Evolutionary conservation across 2,329 filamentous ascomycete species (phyloP).

Genomic region (Coleophoma crateriformis): DNA sequence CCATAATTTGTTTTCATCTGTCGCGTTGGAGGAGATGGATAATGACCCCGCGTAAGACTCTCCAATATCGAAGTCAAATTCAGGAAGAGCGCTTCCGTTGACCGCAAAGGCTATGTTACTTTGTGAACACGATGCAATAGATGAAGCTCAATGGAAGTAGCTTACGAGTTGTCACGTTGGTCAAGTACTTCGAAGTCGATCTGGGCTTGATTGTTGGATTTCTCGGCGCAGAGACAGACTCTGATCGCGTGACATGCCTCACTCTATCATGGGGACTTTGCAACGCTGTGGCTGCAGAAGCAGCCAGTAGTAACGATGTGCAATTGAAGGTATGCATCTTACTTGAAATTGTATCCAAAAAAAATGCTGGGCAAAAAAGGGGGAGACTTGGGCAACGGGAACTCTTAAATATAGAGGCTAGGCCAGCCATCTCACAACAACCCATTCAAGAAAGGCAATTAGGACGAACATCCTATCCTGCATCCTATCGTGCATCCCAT

Average conservation of each 20-base stretch:
- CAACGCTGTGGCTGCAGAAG: slow-evolving; percentile 26
- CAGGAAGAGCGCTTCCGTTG: slow-evolving; percentile 20
- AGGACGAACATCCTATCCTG: too few relatives aligned
- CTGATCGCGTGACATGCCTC: slow-evolving; percentile 9
- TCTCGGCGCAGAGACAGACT: slow-evolving; percentile 3
- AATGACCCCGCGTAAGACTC: slow-evolving; percentile 33
- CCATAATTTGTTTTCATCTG: slow-evolving; percentile 40
- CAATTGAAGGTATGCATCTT: too few relatives aligned
- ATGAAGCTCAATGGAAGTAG: background rate
- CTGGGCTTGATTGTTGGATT: slow-evolving; percentile 6
- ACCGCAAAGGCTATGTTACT: slow-evolving; percentile 19
- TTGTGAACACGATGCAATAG: background rate
- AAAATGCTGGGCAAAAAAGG: too few relatives aligned
- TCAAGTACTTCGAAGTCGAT: slow-evolving; percentile 12
- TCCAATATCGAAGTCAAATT: slow-evolving; percentile 24
- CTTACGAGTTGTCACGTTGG: slow-evolving; percentile 11
- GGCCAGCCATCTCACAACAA: too few relatives aligned
- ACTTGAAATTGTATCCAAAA: too few relatives aligned
- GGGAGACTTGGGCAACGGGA: too few relatives aligned
- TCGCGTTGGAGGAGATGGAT: slow-evolving; percentile 42
- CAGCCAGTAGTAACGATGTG: slow-evolving; percentile 5
- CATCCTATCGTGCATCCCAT: too few relatives aligned
- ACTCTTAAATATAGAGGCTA: too few relatives aligned
- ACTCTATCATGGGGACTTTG: slow-evolving; percentile 14
- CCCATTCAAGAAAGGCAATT: too few relatives aligned